These are phyloP conservation scores for Candida yuanshanica DNA, from an alignment of 805 yeast species.

Conservation along the genomic window DNA sequence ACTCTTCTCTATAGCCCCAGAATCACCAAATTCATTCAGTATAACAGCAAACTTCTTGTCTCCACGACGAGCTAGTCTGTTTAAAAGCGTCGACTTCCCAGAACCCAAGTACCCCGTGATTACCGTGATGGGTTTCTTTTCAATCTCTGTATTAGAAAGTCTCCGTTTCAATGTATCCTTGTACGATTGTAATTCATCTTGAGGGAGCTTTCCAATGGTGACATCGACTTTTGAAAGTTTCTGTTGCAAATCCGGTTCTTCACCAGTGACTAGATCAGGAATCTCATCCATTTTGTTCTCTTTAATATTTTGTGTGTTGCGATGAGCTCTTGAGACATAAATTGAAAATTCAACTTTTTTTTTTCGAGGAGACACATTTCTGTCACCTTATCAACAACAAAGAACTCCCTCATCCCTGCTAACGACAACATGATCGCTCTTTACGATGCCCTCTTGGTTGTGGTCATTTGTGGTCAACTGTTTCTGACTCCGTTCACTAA, in stretches of 20 bases:
- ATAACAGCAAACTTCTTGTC: conserved; percentile 80
- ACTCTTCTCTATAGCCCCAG: conserved; percentile 83
- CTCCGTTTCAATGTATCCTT: conserved; percentile 13
- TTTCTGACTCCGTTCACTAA: conserved; percentile 74
- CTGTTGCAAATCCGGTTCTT: conserved; percentile 16
- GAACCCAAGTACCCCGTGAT: conserved; percentile 94
- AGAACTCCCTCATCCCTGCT: conserved; percentile 1
- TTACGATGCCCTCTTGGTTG: conserved; percentile 35
- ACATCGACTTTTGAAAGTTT: conserved; percentile 14
- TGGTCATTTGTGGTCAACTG: conserved; percentile 43
- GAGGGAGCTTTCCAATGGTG: conserved; percentile 10
- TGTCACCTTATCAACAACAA: too few relatives aligned
- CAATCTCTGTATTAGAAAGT: conserved; percentile 6
- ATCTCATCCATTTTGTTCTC: conserved; percentile 14
- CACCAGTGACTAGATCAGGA: conserved; percentile 24
- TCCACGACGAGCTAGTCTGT: conserved; percentile 64
- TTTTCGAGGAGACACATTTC: too few relatives aligned
- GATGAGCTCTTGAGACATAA: too few relatives aligned
- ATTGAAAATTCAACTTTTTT: too few relatives aligned
- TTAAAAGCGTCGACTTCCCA: conserved; percentile 85
- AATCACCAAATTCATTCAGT: conserved; percentile 87
- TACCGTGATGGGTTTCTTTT: conserved; percentile 82
- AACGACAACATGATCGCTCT: conserved; percentile 9
- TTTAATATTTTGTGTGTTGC: too few relatives aligned
- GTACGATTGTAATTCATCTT: conserved; percentile 14